Conservation (phyloP, 352 stramenopile genomes). For the Chrysophaeum taylorii region DNA sequence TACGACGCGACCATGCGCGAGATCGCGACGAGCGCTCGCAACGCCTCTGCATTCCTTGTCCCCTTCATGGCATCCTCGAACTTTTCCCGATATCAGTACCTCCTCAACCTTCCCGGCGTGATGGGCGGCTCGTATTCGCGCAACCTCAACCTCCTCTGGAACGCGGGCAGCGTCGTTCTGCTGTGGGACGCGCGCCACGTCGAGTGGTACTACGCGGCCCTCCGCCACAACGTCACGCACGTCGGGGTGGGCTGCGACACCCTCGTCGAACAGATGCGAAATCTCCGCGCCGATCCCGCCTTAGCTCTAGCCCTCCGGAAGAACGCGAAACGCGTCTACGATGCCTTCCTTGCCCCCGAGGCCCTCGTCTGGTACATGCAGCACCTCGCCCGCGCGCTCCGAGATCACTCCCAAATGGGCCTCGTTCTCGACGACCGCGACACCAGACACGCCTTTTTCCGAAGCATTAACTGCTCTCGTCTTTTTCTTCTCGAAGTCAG, state of each 20-base stretch:
- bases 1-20: not conserved
- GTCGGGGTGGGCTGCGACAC: not conserved
- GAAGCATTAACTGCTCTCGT: too few relatives aligned
- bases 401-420: not conserved
- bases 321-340: not conserved
- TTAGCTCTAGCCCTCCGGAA: not conserved
- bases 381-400: not conserved
- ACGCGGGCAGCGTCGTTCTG: not conserved
- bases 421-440: not conserved
- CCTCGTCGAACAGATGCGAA: not conserved
- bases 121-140: not conserved
- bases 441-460: not conserved
- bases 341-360: not conserved
- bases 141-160: conserved; percentile 11
- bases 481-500: too few relatives aligned
- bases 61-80: not conserved
- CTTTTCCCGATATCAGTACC: not conserved
- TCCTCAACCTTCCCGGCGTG: not conserved
- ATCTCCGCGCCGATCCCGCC: not conserved
- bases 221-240: not conserved
- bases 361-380: not conserved
- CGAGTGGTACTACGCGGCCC: not conserved
- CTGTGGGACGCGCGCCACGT: not conserved
- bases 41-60: not conserved
- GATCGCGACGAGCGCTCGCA: too few relatives aligned